A percentile compares a stretch with the other conserved stretches of the same genome.
Conservation (phyloP, 306 rosid genomes). For the cucumber (Cucumis sativus) region DNA sequence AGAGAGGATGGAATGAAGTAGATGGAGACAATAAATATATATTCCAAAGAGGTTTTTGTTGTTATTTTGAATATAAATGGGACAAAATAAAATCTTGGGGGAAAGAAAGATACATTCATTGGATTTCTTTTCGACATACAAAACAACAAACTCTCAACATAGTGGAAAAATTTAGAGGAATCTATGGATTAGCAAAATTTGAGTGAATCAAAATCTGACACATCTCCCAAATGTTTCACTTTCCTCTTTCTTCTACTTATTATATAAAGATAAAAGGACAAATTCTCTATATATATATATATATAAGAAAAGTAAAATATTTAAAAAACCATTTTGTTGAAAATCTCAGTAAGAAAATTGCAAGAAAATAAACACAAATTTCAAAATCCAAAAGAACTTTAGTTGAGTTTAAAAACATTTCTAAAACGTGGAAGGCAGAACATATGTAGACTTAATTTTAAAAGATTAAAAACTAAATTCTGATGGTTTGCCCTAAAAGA, state of each 20-base stretch:
- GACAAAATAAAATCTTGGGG: slow-evolving; percentile 4
- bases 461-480: not conserved
- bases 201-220: slow-evolving; percentile 29
- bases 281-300: no score
- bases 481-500: not conserved
- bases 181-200: not conserved
- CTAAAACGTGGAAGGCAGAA: no score
- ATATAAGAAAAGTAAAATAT: no score
- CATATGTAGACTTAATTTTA: no score
- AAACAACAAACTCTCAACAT: not conserved
- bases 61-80: not conserved
- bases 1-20: not conserved
- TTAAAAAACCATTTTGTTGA: not conserved
- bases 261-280: slow-evolving; percentile 15
- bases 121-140: not conserved
- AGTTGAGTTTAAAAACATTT: no score
- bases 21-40: slow-evolving; percentile 7
- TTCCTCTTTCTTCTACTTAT: not conserved
- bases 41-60: not conserved
- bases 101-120: not conserved
- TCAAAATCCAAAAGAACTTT: no score
- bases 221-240: slow-evolving; percentile 7
- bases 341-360: not conserved
- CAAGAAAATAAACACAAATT: no score
- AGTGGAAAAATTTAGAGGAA: slow-evolving; percentile 2